These are phyloP conservation scores for Boletus tomentosulus DNA, from an alignment of 768 basidiomycete species.

Conservation along the genomic window DNA sequence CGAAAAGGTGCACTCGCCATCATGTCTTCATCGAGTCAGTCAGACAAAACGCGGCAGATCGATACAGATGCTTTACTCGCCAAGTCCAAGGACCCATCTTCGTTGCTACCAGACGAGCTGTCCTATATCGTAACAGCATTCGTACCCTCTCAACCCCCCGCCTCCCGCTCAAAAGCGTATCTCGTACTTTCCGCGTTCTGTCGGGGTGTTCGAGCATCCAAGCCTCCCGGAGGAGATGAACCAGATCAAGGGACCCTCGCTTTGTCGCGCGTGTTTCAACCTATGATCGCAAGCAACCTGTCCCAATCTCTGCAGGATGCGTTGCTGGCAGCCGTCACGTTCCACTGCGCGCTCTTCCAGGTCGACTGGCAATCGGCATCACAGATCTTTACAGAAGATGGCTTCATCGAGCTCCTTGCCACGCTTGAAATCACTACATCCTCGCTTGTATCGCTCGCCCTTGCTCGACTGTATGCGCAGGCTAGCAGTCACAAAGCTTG, in stretches of 20 bases:
- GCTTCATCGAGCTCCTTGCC: constrained; percentile 57
- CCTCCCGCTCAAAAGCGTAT: constrained; percentile 63
- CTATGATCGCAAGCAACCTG: constrained; percentile 46
- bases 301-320: constrained; percentile 52
- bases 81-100: constrained; percentile 31
- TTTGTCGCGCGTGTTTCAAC: constrained; percentile 49
- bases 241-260: constrained; percentile 46
- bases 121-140: constrained; percentile 49
- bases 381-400: constrained; percentile 59
- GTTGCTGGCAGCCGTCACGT: constrained; percentile 53
- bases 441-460: constrained; percentile 46
- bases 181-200: constrained; percentile 66
- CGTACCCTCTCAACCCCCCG: constrained; percentile 40
- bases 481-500: constrained; percentile 73
- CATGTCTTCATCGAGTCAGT: constrained; percentile 9
- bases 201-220: constrained; percentile 47
- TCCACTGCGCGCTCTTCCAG: constrained; percentile 79
- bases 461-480: constrained; percentile 73
- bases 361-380: constrained; percentile 71
- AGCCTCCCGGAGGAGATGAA: constrained; percentile 33
- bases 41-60: background rate
- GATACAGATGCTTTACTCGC: constrained; percentile 30
- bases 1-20: background rate
- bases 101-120: constrained; percentile 53
- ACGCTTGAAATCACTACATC: constrained; percentile 61